phyloP scores from a whole-genome alignment of 305 asterid species.

The Fraxinus xanthoxyloides region DNA sequence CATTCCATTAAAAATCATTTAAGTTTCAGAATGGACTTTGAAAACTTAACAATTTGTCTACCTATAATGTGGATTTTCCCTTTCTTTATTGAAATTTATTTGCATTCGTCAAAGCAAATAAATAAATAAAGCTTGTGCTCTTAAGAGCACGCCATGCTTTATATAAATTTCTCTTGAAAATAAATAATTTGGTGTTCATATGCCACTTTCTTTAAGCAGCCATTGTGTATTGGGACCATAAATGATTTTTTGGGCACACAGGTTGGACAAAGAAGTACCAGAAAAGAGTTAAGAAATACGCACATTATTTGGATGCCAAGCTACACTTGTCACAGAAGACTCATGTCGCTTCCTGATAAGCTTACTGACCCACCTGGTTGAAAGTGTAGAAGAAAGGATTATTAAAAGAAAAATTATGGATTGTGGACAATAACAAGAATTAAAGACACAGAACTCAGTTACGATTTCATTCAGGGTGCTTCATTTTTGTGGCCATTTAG shows the following conservation, averaged over 20 bases:
- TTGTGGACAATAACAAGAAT: background rate
- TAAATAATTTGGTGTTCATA: conserved; percentile 13
- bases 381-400: conserved; percentile 24
- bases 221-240: conserved; percentile 10
- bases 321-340: conserved; percentile 93
- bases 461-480: background rate
- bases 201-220: background rate
- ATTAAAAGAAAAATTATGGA: too few species aligned
- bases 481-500: background rate
- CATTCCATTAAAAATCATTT: background rate
- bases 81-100: background rate
- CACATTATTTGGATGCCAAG: conserved; percentile 99
- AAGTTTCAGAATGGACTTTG: background rate
- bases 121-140: background rate
- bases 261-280: conserved; percentile 19
- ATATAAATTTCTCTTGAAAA: background rate
- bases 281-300: conserved; percentile 34
- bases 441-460: background rate
- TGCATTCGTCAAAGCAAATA: background rate
- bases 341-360: conserved; percentile 93
- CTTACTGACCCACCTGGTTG: conserved; percentile 98
- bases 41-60: background rate
- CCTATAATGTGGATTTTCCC: conserved; percentile 4
- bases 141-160: conserved; percentile 1
- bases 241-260: conserved; percentile 4